A percentile compares a stretch with the other conserved stretches of the same genome.
These are phyloP conservation scores for Rhynchospora pubera DNA, from an alignment of 176 grass and related monocot genomes.

Conservation along the genomic window DNA sequence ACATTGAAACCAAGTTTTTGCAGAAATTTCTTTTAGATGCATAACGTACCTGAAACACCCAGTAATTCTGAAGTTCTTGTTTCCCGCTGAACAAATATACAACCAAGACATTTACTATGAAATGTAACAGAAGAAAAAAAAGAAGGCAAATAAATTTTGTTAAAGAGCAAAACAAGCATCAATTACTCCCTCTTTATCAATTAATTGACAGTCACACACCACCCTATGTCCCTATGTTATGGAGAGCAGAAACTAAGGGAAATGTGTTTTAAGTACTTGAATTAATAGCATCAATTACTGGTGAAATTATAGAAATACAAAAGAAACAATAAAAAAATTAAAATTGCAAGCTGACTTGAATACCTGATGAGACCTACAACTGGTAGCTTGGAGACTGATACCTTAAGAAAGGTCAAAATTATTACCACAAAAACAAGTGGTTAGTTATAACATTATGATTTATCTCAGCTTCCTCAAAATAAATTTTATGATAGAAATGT, in stretches of 20 bases:
- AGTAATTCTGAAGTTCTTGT: slow-evolving; percentile 65
- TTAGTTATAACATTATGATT: background rate
- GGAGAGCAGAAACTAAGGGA: background rate
- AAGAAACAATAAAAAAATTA: background rate
- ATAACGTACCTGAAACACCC: slow-evolving; percentile 77
- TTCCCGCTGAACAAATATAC: slow-evolving; percentile 89
- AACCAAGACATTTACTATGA: slow-evolving; percentile 92
- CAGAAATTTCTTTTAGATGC: background rate
- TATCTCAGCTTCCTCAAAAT: background rate
- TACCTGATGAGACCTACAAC: slow-evolving; percentile 96
- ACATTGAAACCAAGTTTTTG: background rate
- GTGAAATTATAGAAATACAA: background rate
- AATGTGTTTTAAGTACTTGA: background rate
- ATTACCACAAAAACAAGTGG: slow-evolving; percentile 29
- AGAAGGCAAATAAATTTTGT: background rate
- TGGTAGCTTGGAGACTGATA: slow-evolving; percentile 75
- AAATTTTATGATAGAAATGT: background rate
- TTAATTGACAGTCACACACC: too few species aligned
- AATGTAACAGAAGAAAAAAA: background rate
- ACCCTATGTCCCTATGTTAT: background rate
- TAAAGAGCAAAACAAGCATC: background rate
- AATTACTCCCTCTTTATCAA: background rate
- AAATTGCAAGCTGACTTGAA: background rate
- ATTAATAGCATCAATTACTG: background rate
- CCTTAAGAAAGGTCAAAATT: slow-evolving; percentile 37